These are phyloP conservation scores for Aureobasidium sp. DNA, from an alignment of 2,329 filamentous ascomycete genomes.

Conservation along the genomic window DNA sequence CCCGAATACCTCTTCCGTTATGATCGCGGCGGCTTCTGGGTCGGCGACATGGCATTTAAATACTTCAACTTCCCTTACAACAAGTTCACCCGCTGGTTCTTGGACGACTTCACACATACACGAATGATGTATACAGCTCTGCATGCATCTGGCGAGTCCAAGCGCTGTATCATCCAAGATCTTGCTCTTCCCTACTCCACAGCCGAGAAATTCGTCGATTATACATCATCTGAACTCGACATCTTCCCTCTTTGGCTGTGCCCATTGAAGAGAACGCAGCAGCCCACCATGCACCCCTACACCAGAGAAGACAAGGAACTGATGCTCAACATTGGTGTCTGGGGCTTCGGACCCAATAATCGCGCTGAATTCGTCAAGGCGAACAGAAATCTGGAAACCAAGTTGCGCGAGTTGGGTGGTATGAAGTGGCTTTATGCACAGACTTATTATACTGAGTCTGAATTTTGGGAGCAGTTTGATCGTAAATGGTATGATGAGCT, in stretches of 20 bases:
- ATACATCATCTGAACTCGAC: constrained; percentile 31
- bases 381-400: constrained; percentile 54
- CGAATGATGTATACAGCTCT: constrained; percentile 58
- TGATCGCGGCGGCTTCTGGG: constrained; percentile 63
- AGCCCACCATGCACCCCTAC: constrained; percentile 27
- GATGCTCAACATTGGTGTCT: constrained; percentile 56
- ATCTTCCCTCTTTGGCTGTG: constrained; percentile 45
- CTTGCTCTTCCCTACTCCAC: constrained; percentile 41
- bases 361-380: constrained; percentile 41
- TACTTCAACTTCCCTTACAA: constrained; percentile 62
- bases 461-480: constrained; percentile 62
- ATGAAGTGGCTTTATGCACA: constrained; percentile 66
- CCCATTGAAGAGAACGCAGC: constrained; percentile 27
- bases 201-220: constrained; percentile 37
- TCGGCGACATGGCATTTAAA: constrained; percentile 51
- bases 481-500: constrained; percentile 50
- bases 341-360: constrained; percentile 37
- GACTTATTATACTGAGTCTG: constrained; percentile 57
- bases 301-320: constrained; percentile 21
- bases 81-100: constrained; percentile 50
- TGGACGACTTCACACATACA: constrained; percentile 56
- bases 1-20: constrained; percentile 64
- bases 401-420: constrained; percentile 51
- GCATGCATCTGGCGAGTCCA: constrained; percentile 52
- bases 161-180: constrained; percentile 58